These are phyloP conservation scores for Coniochaeta ligniaria DNA, from an alignment of 2,329 filamentous ascomycete genomes.

Conservation along the genomic window DNA sequence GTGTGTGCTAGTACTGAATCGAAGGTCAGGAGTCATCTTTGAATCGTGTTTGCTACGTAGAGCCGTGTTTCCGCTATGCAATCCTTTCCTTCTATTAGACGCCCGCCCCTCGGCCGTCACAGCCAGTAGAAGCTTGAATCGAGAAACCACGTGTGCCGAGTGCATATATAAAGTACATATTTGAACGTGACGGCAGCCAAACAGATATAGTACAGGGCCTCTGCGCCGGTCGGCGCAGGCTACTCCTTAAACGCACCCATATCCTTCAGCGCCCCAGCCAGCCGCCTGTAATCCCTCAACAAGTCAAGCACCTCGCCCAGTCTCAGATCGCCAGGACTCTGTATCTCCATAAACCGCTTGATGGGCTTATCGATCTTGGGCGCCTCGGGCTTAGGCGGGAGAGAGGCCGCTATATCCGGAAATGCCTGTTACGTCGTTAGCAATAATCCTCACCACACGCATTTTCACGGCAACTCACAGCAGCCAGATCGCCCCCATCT, in stretches of 20 bases:
- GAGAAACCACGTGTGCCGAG: too few species aligned
- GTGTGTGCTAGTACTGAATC: too few species aligned
- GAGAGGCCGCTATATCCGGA: slow-evolving; percentile 47
- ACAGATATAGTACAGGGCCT: too few species aligned
- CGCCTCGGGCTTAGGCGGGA: slow-evolving; percentile 43
- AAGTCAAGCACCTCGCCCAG: slow-evolving; percentile 68
- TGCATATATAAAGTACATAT: too few species aligned
- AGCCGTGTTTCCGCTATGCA: neutral
- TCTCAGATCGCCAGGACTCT: slow-evolving; percentile 62
- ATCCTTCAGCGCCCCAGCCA: slow-evolving; percentile 59
- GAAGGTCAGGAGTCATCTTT: neutral
- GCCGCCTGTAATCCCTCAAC: slow-evolving; percentile 65
- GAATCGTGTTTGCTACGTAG: neutral
- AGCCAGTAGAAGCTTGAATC: neutral
- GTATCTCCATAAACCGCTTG: slow-evolving; percentile 64
- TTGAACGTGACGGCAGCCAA: too few species aligned
- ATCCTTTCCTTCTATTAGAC: neutral
- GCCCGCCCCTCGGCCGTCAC: neutral
- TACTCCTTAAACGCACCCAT: slow-evolving; percentile 50
- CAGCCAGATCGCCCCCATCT: slow-evolving; percentile 50
- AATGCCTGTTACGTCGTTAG: slow-evolving; percentile 39
- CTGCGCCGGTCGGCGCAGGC: too few species aligned
- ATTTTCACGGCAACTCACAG: slow-evolving; percentile 41
- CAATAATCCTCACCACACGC: neutral
- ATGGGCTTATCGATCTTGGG: slow-evolving; percentile 59